These are phyloP conservation scores for Combretum micranthum DNA, from an alignment of 345 rosid species.

Conservation along the genomic window DNA sequence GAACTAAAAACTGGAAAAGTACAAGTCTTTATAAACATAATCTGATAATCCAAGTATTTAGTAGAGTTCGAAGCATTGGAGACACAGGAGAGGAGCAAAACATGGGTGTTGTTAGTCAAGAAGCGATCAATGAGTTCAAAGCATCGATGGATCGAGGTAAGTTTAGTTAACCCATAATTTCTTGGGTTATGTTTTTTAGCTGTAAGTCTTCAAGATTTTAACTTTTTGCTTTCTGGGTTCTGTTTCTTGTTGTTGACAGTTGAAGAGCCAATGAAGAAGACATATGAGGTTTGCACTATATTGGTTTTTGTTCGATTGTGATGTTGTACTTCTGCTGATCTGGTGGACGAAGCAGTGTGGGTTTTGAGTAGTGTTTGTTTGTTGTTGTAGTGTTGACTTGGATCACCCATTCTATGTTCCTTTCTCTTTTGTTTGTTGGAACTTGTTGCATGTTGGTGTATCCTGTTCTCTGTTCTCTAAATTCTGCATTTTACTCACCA, in stretches of 20 bases:
- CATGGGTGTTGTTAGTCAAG: slow-evolving; percentile 40
- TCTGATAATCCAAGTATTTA: no score
- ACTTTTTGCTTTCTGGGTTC: slow-evolving; percentile 1
- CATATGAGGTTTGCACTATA: slow-evolving; percentile 44
- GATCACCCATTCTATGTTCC: no score
- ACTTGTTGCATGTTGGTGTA: no score
- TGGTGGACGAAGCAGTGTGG: background rate
- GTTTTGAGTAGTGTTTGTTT: background rate
- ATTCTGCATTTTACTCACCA: no score
- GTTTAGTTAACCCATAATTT: background rate
- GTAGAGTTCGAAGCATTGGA: background rate
- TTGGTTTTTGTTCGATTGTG: background rate
- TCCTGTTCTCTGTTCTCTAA: no score
- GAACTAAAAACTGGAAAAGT: no score
- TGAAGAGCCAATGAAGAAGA: slow-evolving; percentile 48
- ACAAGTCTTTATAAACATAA: no score
- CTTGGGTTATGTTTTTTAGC: background rate
- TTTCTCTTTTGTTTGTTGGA: no score
- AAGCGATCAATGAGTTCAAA: slow-evolving; percentile 45
- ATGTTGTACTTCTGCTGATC: slow-evolving; percentile 11
- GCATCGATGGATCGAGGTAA: slow-evolving; percentile 19
- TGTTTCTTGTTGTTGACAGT: slow-evolving; percentile 25
- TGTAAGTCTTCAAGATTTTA: background rate
- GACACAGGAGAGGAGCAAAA: background rate
- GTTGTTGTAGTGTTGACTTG: no score